Conservation (phyloP, 495 filamentous ascomycete species). For the Neurospora sp. region DNA sequence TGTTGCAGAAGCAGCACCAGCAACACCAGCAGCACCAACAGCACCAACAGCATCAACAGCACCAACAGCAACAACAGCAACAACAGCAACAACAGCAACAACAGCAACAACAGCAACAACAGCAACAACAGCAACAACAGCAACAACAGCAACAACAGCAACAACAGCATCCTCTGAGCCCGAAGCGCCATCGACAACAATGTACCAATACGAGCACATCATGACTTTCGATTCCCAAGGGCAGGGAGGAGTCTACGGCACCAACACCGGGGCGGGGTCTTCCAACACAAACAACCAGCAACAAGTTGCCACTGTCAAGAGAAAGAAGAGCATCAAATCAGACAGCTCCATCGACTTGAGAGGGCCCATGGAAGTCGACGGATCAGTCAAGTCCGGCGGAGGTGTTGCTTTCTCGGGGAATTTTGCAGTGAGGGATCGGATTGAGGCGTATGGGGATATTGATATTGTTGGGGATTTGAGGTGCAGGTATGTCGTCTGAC, state of each 20-base stretch:
- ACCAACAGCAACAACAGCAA: not conserved
- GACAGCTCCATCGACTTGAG: slow-evolving; percentile 19
- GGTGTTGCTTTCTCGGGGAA: slow-evolving; percentile 22
- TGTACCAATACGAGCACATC: slow-evolving; percentile 26
- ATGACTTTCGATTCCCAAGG: slow-evolving; percentile 23
- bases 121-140: not conserved
- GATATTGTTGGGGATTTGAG: slow-evolving; percentile 21
- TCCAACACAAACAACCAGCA: not conserved
- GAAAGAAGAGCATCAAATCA: slow-evolving; percentile 24
- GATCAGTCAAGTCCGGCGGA: slow-evolving; percentile 28
- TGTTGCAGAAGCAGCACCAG: not conserved
- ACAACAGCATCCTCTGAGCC: not conserved
- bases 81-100: not conserved
- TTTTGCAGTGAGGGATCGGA: slow-evolving; percentile 22
- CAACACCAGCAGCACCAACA: not conserved
- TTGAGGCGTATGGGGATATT: slow-evolving; percentile 31
- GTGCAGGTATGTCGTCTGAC: slow-evolving; percentile 10
- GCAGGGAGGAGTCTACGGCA: not conserved
- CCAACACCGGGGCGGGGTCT: slow-evolving; percentile 2
- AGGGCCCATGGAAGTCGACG: slow-evolving; percentile 29
- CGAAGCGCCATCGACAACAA: not conserved
- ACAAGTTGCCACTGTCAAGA: slow-evolving; percentile 5
- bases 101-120: not conserved
- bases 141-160: not conserved
- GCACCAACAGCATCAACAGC: too few species aligned